Conservation (phyloP, 169 alveolate genomes). For the Sarcocystis neurona region DNA sequence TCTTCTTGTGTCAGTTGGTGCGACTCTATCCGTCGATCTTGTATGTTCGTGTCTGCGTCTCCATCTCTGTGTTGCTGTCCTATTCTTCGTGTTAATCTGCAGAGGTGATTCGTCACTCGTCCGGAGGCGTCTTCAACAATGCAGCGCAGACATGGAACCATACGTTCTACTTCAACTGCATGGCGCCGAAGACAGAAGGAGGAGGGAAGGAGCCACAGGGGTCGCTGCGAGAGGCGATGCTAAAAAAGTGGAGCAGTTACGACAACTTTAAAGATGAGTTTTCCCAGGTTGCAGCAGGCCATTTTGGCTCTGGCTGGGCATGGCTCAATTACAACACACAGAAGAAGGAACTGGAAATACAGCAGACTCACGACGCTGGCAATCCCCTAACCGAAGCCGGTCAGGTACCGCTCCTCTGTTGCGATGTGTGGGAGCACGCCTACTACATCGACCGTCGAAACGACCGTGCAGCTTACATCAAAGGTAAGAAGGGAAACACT, state of each 20-base stretch:
- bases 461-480: constrained; percentile 74
- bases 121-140: constrained; percentile 68
- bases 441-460: constrained; percentile 87
- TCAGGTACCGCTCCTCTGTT: constrained; percentile 78
- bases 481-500: constrained; percentile 36
- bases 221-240: constrained; percentile 79
- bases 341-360: constrained; percentile 86
- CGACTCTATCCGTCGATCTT: no score
- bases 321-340: constrained; percentile 91
- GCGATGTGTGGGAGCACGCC: constrained; percentile 95
- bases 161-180: constrained; percentile 91
- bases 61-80: no score
- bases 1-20: no score
- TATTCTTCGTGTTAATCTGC: not conserved
- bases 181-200: constrained; percentile 81
- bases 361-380: constrained; percentile 67
- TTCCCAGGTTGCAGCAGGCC: constrained; percentile 84
- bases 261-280: constrained; percentile 83
- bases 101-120: constrained; percentile 39
- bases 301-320: constrained; percentile 98
- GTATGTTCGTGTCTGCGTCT: no score
- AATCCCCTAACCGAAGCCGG: constrained; percentile 60
- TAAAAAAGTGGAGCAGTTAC: constrained; percentile 86
- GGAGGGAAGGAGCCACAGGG: constrained; percentile 90
- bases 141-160: constrained; percentile 94